These are phyloP conservation scores for Microdochium bolleyi DNA, from an alignment of 2,329 filamentous ascomycete species.

Conservation along the genomic window DNA sequence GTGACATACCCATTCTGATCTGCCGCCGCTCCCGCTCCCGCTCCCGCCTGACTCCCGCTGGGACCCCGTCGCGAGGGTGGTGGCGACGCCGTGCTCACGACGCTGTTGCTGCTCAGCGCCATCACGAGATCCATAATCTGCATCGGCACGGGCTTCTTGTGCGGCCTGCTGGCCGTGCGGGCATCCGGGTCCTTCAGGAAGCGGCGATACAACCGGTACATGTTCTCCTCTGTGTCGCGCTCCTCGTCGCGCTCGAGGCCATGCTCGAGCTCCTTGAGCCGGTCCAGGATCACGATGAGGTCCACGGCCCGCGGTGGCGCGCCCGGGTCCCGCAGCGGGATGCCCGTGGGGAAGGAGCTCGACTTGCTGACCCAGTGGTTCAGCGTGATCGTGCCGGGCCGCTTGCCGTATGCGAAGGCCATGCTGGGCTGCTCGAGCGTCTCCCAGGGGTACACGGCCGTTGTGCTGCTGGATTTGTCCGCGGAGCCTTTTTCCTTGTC, in stretches of 20 bases:
- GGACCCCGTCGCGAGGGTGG: not conserved
- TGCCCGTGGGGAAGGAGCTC: conserved; percentile 45
- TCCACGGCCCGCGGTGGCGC: conserved; percentile 53
- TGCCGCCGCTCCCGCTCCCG: not conserved
- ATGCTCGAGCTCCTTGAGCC: conserved; percentile 49
- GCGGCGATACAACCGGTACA: conserved; percentile 59
- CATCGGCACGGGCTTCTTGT: conserved; percentile 57
- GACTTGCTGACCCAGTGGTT: conserved; percentile 59
- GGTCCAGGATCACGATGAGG: conserved; percentile 47
- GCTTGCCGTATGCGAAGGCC: conserved; percentile 56
- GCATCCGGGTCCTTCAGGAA: conserved; percentile 60
- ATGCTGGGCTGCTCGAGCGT: conserved; percentile 69
- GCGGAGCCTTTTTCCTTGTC: conserved; percentile 26
- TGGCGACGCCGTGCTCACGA: not conserved
- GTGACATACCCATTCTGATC: not conserved
- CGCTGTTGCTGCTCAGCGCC: conserved; percentile 33
- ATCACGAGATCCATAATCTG: conserved; percentile 68
- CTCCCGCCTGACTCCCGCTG: too few species aligned
- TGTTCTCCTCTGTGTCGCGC: conserved; percentile 38
- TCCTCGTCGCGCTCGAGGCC: conserved; percentile 44
- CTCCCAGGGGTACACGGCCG: conserved; percentile 51
- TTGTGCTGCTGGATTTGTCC: conserved; percentile 10
- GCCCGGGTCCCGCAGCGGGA: conserved; percentile 50
- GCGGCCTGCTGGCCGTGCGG: conserved; percentile 36
- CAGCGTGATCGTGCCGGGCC: conserved; percentile 63